Conservation (phyloP, 768 basidiomycete species). For the Termitomyces sp. region DNA sequence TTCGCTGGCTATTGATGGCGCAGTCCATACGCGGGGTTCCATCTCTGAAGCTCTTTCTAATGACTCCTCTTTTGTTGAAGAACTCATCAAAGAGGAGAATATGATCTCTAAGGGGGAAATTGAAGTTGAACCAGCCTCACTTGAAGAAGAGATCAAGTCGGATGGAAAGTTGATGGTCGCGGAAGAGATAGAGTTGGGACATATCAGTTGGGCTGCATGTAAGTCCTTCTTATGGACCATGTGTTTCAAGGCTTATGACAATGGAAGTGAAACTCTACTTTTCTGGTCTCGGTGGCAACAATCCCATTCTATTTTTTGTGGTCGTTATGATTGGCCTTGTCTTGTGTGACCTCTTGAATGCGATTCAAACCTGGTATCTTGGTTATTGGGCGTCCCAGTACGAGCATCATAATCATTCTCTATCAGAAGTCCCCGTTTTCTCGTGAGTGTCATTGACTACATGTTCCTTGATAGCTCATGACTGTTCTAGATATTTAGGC, state of each 20-base stretch:
- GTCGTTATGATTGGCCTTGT: constrained; percentile 19
- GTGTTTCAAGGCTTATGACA: constrained; percentile 15
- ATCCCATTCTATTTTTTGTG: constrained; percentile 27
- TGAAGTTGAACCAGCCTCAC: constrained; percentile 16
- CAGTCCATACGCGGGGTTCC: constrained; percentile 41
- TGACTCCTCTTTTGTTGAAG: constrained; percentile 27
- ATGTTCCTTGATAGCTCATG: background rate
- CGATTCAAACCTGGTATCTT: constrained; percentile 35
- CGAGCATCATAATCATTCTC: constrained; percentile 24
- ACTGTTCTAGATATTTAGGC: constrained; percentile 38
- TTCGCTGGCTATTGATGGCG: constrained; percentile 48
- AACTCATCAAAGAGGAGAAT: constrained; percentile 22
- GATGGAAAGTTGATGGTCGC: constrained; percentile 58
- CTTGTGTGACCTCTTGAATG: constrained; percentile 17
- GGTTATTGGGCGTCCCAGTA: constrained; percentile 44
- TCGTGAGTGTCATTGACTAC: constrained; percentile 24
- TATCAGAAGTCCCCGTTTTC: constrained; percentile 25
- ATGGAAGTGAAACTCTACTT: constrained; percentile 32
- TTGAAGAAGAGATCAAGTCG: constrained; percentile 18
- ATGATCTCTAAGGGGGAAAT: constrained; percentile 20
- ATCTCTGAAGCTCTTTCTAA: constrained; percentile 41
- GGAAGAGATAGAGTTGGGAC: constrained; percentile 59
- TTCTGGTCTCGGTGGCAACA: constrained; percentile 28
- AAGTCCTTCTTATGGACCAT: constrained; percentile 13
- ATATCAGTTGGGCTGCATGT: constrained; percentile 46